A percentile compares a stretch with the other conserved stretches of the same genome.
phyloP scores from a whole-genome alignment of 116 monocot genomes.

The Phalaenopsis hybrid region DNA sequence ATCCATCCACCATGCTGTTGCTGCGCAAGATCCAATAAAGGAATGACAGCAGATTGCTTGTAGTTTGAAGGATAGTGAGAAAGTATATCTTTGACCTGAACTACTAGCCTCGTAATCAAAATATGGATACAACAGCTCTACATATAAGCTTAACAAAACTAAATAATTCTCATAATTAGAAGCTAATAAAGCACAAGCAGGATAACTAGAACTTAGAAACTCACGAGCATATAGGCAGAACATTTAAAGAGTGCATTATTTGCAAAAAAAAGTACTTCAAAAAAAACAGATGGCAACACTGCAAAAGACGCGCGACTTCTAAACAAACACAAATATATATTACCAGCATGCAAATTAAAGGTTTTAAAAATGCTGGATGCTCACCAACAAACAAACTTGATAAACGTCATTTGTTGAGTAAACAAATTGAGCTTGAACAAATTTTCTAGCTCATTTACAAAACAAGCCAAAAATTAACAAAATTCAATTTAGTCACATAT shows the following conservation, averaged over 20 bases:
- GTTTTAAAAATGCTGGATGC: too few relatives aligned
- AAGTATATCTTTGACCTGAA: constrained; percentile 81
- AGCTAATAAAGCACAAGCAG: not conserved
- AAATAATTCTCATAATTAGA: not conserved
- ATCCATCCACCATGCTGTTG: constrained; percentile 99
- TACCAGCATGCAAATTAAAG: not conserved
- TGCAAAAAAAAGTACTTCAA: not conserved
- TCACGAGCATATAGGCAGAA: not conserved
- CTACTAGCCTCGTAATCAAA: not conserved
- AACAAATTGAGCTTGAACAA: too few relatives aligned
- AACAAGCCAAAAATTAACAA: too few relatives aligned
- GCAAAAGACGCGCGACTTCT: not conserved
- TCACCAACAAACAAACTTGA: too few relatives aligned
- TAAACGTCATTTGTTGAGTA: too few relatives aligned
- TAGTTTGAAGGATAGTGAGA: constrained; percentile 97
- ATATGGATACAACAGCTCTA: not conserved
- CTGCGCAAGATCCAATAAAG: constrained; percentile 87
- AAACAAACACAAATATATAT: too few relatives aligned
- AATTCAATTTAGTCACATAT: too few relatives aligned
- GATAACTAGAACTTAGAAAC: not conserved
- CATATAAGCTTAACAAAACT: not conserved
- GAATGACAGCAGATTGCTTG: constrained; percentile 94
- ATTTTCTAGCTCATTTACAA: too few relatives aligned
- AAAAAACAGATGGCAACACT: not conserved
- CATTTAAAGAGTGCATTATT: constrained; percentile 2